A percentile compares a stretch with the other conserved stretches of the same genome.
These are phyloP conservation scores for Neopestalotiopsis sp. DNA, from an alignment of 2,329 filamentous ascomycete genomes.

Conservation along the genomic window DNA sequence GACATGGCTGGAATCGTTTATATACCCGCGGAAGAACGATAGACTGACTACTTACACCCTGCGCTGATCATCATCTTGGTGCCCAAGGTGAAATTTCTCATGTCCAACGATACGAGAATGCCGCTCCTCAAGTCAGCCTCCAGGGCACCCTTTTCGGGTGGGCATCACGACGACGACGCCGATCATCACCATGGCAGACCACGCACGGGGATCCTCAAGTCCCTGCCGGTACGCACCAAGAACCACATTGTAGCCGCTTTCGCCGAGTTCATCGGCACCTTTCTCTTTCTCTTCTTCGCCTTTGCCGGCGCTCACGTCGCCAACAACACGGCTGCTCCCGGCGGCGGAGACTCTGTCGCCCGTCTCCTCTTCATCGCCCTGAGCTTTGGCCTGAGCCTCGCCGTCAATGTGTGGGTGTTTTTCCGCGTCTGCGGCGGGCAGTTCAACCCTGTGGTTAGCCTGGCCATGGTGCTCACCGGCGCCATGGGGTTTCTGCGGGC, in stretches of 20 bases:
- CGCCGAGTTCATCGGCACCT: conserved; percentile 38
- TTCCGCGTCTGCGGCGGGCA: conserved; percentile 43
- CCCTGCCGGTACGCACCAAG: conserved; percentile 26
- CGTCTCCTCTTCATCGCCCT: conserved; percentile 40
- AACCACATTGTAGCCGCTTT: conserved; percentile 34
- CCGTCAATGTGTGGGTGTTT: conserved; percentile 49
- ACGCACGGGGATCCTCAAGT: conserved; percentile 12
- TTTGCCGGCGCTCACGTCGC: conserved; percentile 38
- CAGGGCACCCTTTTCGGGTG: not conserved
- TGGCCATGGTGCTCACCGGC: conserved; percentile 54
- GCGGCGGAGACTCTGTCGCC: conserved; percentile 24
- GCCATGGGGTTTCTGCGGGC: conserved; percentile 44
- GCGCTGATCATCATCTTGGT: not conserved
- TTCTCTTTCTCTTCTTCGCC: conserved; percentile 39
- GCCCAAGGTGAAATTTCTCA: not conserved
- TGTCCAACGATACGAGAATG: not conserved
- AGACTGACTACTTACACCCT: not conserved
- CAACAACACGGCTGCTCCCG: conserved; percentile 27
- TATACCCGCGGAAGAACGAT: not conserved
- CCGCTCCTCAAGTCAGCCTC: not conserved
- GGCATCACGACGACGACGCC: not conserved
- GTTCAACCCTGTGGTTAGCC: conserved; percentile 42
- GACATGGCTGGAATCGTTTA: not conserved
- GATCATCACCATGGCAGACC: no score
- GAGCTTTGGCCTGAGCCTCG: conserved; percentile 43